phyloP scores from a whole-genome alignment of 495 filamentous ascomycete genomes.

The Neurospora pannonica region DNA sequence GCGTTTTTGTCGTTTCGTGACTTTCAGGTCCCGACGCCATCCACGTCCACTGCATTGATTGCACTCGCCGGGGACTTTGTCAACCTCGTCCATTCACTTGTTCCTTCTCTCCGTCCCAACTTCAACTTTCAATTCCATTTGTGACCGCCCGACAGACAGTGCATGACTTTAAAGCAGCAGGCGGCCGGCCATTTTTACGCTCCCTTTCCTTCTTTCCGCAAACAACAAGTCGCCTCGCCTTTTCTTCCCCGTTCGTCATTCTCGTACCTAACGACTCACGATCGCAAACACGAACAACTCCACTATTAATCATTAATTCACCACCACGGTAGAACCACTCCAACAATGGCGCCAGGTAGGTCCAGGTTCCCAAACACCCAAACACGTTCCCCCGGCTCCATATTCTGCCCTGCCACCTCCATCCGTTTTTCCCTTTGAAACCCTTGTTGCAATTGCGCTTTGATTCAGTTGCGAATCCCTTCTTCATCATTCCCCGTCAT shows the following conservation, averaged over 20 bases:
- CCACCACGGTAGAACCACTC: not conserved
- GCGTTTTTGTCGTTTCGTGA: not conserved
- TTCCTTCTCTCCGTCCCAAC: not conserved
- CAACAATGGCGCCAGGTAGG: slow-evolving; percentile 20
- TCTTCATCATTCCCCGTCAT: not conserved
- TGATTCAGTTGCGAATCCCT: not conserved
- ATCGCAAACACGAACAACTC: not conserved
- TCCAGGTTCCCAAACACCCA: not conserved
- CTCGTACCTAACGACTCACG: not conserved
- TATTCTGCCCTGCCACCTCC: not conserved
- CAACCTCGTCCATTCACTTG: not conserved
- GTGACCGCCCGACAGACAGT: not conserved
- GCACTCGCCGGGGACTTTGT: not conserved
- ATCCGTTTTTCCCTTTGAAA: not conserved
- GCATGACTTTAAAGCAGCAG: not conserved
- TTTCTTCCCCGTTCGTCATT: not conserved
- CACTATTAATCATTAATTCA: slow-evolving; percentile 1
- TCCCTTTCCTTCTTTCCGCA: not conserved
- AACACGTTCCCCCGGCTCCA: not conserved
- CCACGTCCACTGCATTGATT: not conserved
- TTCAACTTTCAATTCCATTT: not conserved
- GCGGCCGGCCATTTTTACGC: not conserved
- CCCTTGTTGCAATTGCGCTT: not conserved
- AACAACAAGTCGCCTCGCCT: not conserved
- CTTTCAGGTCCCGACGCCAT: not conserved